Evolutionary conservation across 2,329 filamentous ascomycete genomes (phyloP).

Genomic region (Phialophora macrospora): DNA sequence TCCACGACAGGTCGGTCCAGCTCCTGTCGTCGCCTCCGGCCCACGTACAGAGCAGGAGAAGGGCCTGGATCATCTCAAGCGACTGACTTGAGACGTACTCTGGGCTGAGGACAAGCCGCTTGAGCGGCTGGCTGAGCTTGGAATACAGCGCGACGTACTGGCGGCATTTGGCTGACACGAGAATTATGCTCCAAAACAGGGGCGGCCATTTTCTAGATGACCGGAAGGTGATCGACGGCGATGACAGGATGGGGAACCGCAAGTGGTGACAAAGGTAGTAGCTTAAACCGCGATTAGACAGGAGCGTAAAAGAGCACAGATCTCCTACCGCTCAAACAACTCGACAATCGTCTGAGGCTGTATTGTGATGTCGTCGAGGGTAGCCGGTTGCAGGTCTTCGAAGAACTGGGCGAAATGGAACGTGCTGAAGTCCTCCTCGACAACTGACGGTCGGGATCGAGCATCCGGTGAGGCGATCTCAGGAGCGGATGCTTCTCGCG

Average conservation of each 20-base stretch:
- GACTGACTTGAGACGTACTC: constrained; percentile 18
- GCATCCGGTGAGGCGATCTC: not conserved
- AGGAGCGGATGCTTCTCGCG: not conserved
- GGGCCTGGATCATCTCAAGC: constrained; percentile 20
- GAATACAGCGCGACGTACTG: constrained; percentile 8
- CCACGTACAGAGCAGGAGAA: constrained; percentile 16
- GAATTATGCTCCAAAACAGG: constrained; percentile 20
- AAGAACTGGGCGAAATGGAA: constrained; percentile 14
- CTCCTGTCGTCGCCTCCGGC: constrained; percentile 18
- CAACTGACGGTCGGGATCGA: not conserved
- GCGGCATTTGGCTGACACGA: constrained; percentile 18
- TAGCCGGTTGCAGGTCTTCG: constrained; percentile 10
- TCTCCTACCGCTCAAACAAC: constrained; percentile 15
- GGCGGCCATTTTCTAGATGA: constrained; percentile 20
- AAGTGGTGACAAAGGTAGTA: constrained; percentile 17
- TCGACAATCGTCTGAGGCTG: constrained; percentile 12
- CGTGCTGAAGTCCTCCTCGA: constrained; percentile 17
- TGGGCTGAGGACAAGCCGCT: constrained; percentile 18
- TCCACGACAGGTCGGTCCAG: constrained; percentile 22
- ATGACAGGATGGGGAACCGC: constrained; percentile 16
- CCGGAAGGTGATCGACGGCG: constrained; percentile 12
- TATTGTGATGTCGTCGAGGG: constrained; percentile 16
- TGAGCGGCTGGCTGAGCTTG: constrained; percentile 19
- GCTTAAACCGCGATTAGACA: not conserved
- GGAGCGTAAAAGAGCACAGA: not conserved